Conservation (phyloP, 805 yeast species). For the Yarrowia sp. region DNA sequence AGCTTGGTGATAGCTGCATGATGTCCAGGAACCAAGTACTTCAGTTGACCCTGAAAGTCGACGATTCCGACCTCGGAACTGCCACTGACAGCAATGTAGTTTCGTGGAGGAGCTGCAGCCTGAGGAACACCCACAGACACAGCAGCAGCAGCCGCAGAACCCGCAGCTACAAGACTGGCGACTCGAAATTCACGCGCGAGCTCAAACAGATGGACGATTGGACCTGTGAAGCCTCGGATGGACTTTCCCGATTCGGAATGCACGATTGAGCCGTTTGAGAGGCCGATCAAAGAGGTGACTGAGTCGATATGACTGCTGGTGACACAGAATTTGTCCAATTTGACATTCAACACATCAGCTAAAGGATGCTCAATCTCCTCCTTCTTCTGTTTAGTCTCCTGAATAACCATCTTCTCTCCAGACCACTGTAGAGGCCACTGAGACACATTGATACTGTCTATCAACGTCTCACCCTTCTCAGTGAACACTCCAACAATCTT, state of each 20-base stretch:
- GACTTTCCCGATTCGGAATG: constrained; percentile 1
- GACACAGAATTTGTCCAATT: neutral
- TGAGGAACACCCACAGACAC: constrained; percentile 5
- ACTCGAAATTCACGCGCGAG: constrained; percentile 15
- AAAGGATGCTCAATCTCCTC: constrained; percentile 1
- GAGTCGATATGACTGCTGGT: constrained; percentile 10
- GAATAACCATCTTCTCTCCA: neutral
- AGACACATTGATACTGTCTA: neutral
- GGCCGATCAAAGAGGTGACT: constrained; percentile 7
- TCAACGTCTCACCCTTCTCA: neutral
- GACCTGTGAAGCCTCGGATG: constrained; percentile 21
- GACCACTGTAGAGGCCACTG: constrained; percentile 18
- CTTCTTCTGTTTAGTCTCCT: neutral
- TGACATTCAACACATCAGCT: neutral
- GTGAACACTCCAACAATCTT: constrained; percentile 7
- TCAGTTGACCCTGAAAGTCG: neutral
- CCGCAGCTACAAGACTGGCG: constrained; percentile 6
- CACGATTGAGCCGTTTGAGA: constrained; percentile 17
- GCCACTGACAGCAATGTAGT: constrained; percentile 14
- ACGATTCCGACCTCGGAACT: constrained; percentile 23
- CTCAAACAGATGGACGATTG: constrained; percentile 1
- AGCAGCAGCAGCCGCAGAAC: constrained; percentile 7
- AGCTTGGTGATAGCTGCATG: constrained; percentile 21
- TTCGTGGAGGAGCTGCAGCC: constrained; percentile 16
- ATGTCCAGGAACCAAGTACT: constrained; percentile 10